Evolutionary conservation across 179 eudicot genomes (phyloP), one percentile per base, ranked within the genome.

Genomic region (Pouteria campechiana): DNA sequence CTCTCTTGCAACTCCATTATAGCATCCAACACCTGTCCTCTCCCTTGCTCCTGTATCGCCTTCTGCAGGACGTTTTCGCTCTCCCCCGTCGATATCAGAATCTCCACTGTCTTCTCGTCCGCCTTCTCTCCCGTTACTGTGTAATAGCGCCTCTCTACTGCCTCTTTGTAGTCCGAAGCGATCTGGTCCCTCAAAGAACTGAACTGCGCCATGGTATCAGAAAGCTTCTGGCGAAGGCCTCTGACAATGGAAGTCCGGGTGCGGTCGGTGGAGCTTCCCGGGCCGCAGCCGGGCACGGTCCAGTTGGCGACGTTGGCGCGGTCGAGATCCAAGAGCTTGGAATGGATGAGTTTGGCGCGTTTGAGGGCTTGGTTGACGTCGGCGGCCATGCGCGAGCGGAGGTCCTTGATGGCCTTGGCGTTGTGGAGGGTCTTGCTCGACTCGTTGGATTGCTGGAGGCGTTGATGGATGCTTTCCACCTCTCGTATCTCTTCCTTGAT

Each of bases 241-340:
- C 73, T 63, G 9, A 81, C 95, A 1, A 88, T 81, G 0, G 93
- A 88, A 10, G 76, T 60, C 14, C 97, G 55, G 2, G 95, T 78
- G 0, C 97, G 67, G n/a, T 88, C 95, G 2, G 97, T 44, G 0
- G 94, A 88, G n/a, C 92, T 80, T n/a, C 97, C 97, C 0, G 92
- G 92, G 0, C 97, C 97, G 14, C 88, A 78, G 5, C 88, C 97
- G 0, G 94, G 94, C 15, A 77, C 46, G 21, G 43, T 64, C 27
- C 97, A 66, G 35, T 80, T 76, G 8, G 75, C 79, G 1, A 53
- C 84, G 40, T 73, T 88, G 6, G 94, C 68, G 22, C 55, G 57
- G 1, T 84, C 88, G 0, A 83, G 66, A 1, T 72, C 74, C 48
- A 83, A 84, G 3, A 88, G 82, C 52, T 75, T 19, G 60, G 46